Evolutionary conservation across 345 rosid genomes (phyloP), one percentile per base, ranked within the genome.

Genomic region (Populus deltoides): DNA sequence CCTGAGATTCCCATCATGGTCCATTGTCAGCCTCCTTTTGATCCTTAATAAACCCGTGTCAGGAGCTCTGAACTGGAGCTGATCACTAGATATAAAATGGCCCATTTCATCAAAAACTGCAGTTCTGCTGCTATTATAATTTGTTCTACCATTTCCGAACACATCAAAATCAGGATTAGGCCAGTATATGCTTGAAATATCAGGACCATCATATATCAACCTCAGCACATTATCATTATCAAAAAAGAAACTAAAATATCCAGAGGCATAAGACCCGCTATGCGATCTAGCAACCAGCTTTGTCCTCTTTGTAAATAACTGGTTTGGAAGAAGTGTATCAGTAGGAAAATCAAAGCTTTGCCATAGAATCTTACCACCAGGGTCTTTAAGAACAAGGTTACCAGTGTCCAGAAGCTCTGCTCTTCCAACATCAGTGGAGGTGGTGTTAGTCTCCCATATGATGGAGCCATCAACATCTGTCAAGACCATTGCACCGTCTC

Each of bases 391-490:
- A 8, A 74, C 77, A 27, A 63, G 77, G 47, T 74, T 74, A 41
- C 77, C 77, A 43, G 31, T 74, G 7, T 74, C 69, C 51, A 85
- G 71, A 80, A 89, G 86, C 84, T 84, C 83, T 4, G 85, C 88
- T n/a, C 13, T 70, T 15, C 8, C 16, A 39, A 43, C 86, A 31
- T 41, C 33, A 4, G 11, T 9, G 59, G 13, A 74, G 35, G 22
- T 8, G 41, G 63, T 75, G 47, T 66, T 29, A 25, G 78, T 65
- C n/a, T 27, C 12, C 78, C 78, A 66, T 41, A 80, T 51, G 35
- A 29, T 33, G 38, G 18, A 5, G 16, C 29, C 9, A 18, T 51
- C 80, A 0, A 80, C 86, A 45, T 87, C 86, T 1, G 45, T 81
- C 31, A 84, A 61, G 68, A 77, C 24, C 16, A 83, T 77, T 11